A percentile compares a stretch with the other conserved stretches of the same genome.
Conservation (phyloP, 805 yeast species). For the Yarrowia keelungensis region DNA sequence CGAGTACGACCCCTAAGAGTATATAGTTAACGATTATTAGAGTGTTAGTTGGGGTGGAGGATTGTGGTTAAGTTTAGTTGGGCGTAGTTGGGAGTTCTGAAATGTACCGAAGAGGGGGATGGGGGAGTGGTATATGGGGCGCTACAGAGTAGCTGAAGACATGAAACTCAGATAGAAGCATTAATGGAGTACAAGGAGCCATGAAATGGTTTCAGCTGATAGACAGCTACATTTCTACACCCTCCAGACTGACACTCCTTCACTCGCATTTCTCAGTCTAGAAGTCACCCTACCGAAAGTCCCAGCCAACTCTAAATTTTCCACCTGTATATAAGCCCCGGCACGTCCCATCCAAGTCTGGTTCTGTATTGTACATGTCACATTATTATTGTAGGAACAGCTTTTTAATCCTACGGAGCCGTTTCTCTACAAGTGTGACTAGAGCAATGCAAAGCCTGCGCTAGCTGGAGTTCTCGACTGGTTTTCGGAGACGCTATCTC, state of each 20-base stretch:
- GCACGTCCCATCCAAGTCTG: constrained; percentile 14
- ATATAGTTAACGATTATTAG: not conserved
- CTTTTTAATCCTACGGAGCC: constrained; percentile 37
- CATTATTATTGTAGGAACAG: constrained; percentile 36
- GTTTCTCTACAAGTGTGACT: constrained; percentile 38
- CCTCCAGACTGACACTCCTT: too few relatives aligned
- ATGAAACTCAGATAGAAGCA: not conserved
- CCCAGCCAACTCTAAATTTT: constrained; percentile 28
- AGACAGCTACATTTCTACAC: not conserved
- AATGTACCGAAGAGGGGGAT: not conserved
- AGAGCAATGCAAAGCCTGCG: constrained; percentile 39
- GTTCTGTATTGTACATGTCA: constrained; percentile 36
- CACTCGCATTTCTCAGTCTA: not conserved
- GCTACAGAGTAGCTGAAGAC: too few relatives aligned
- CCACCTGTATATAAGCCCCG: constrained; percentile 13
- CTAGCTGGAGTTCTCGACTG: constrained; percentile 39
- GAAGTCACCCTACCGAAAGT: constrained; percentile 32
- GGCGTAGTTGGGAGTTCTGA: constrained; percentile 27
- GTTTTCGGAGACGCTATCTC: constrained; percentile 32
- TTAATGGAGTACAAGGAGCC: too few relatives aligned
- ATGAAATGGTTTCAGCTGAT: too few relatives aligned
- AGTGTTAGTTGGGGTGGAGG: not conserved
- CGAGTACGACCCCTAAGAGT: constrained; percentile 48
- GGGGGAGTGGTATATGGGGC: not conserved
- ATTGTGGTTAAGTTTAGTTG: not conserved